These are phyloP conservation scores for Zea luxurians DNA, from an alignment of 176 grass and related monocot species.

Conservation along the genomic window DNA sequence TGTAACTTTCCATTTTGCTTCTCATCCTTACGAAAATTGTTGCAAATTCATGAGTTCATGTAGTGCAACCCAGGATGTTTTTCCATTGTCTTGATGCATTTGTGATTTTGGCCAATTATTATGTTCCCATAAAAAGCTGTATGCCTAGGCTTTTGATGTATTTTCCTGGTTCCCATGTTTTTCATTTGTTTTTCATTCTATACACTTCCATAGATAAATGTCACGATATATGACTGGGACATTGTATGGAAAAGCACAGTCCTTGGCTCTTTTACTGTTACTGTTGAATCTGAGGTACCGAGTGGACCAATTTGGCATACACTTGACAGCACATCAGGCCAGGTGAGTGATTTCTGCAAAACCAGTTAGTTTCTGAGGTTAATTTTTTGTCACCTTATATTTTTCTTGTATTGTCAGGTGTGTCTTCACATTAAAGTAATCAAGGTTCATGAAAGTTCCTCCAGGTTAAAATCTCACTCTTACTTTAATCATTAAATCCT, in stretches of 20 bases:
- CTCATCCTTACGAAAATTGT: background rate
- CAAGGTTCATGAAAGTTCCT: conserved; percentile 67
- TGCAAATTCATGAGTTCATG: background rate
- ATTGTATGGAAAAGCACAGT: conserved; percentile 98
- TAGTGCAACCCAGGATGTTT: background rate
- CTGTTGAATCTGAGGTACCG: conserved; percentile 69
- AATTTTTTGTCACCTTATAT: background rate
- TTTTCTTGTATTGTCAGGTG: conserved; percentile 54
- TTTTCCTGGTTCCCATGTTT: conserved; percentile 27
- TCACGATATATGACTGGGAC: conserved; percentile 99
- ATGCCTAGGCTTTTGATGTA: background rate
- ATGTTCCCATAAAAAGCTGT: conserved; percentile 10
- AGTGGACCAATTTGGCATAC: conserved; percentile 67
- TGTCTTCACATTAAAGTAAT: conserved; percentile 90
- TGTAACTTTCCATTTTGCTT: conserved; percentile 20
- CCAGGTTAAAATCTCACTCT: conserved; percentile 54
- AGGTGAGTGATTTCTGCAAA: conserved; percentile 53
- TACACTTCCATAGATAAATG: conserved; percentile 66
- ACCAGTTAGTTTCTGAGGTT: conserved; percentile 8
- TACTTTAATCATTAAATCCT: conserved; percentile 21
- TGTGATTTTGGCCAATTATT: background rate
- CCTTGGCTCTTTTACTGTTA: conserved; percentile 86
- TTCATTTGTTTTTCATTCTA: conserved; percentile 28
- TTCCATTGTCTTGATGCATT: conserved; percentile 12
- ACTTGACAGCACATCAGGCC: conserved; percentile 80